phyloP scores from a whole-genome alignment of 192 early-diverging fungal species.

The Obelidium mucronatum region DNA sequence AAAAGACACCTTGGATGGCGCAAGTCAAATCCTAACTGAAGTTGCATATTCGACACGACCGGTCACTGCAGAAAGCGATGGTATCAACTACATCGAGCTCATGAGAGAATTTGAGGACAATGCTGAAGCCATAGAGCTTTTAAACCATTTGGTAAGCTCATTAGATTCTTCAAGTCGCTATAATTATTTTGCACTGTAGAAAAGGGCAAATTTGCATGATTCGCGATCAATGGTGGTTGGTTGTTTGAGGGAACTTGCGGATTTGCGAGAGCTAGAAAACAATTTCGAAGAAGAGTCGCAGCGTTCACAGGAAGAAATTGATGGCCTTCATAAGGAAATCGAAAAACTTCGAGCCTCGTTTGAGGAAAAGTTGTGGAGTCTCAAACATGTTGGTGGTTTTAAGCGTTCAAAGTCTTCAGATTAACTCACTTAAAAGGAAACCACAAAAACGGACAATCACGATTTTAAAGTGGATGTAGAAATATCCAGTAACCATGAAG shows the following conservation, averaged over 20 bases:
- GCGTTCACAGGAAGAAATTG: constrained; percentile 3
- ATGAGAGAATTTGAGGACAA: constrained; percentile 25
- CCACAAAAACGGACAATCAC: too few species aligned
- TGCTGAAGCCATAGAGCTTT: constrained; percentile 11
- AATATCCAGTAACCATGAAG: not conserved
- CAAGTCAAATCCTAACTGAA: too few species aligned
- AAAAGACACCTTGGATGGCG: too few species aligned
- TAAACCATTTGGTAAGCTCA: constrained; percentile 31
- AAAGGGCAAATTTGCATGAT: constrained; percentile 13
- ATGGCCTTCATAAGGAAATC: not conserved
- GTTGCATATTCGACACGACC: constrained; percentile 25
- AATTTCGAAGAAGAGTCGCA: constrained; percentile 13
- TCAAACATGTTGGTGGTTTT: not conserved
- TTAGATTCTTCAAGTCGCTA: not conserved
- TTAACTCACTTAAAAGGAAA: not conserved
- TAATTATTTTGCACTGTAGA: not conserved
- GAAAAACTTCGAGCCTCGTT: not conserved
- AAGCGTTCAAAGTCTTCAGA: not conserved
- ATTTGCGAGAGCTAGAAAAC: constrained; percentile 8
- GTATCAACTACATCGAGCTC: constrained; percentile 31
- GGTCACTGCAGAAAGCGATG: constrained; percentile 13
- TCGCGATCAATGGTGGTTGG: constrained; percentile 23
- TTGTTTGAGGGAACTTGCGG: constrained; percentile 22
- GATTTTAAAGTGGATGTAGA: not conserved
- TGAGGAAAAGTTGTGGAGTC: not conserved